Evolutionary conservation across 257 asterid genomes (phyloP).

Genomic region (Leptodermis oblonga): DNA sequence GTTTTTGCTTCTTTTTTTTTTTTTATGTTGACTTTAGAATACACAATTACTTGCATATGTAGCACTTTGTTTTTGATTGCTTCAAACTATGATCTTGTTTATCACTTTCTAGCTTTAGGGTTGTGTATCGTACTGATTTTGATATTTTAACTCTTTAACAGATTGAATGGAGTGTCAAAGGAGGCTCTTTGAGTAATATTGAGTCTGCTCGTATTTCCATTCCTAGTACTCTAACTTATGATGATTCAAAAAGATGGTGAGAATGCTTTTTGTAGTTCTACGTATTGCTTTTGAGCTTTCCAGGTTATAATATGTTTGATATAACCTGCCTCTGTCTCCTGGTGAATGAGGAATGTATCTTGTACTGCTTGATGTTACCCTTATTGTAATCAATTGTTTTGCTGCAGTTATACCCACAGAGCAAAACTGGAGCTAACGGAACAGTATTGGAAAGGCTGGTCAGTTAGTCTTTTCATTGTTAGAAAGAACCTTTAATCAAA

Average conservation of each 20-base stretch:
- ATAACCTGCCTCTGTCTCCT: conserved; percentile 2
- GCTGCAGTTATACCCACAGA: conserved; percentile 67
- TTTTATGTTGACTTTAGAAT: background rate
- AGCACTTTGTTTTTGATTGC: background rate
- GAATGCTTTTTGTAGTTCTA: conserved; percentile 21
- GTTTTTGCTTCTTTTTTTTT: background rate
- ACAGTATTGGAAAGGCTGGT: conserved; percentile 97
- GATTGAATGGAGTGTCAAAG: conserved; percentile 98
- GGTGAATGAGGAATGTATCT: background rate
- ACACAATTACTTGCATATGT: background rate
- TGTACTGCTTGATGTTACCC: background rate
- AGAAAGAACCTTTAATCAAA: background rate
- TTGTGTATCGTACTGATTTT: conserved; percentile 3
- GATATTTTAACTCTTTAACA: conserved; percentile 20
- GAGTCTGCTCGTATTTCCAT: conserved; percentile 92
- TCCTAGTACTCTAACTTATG: conserved; percentile 78
- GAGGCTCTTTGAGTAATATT: conserved; percentile 78
- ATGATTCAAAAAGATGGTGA: conserved; percentile 80
- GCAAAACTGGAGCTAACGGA: conserved; percentile 89
- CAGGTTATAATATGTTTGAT: conserved; percentile 2
- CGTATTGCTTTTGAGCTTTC: conserved; percentile 4
- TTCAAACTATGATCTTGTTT: conserved; percentile 1
- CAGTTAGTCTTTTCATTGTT: conserved; percentile 22
- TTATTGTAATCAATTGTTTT: conserved; percentile 3
- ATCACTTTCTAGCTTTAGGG: background rate